phyloP scores from a whole-genome alignment of 352 stramenopile species.

The Globisporangium orthogonon region DNA sequence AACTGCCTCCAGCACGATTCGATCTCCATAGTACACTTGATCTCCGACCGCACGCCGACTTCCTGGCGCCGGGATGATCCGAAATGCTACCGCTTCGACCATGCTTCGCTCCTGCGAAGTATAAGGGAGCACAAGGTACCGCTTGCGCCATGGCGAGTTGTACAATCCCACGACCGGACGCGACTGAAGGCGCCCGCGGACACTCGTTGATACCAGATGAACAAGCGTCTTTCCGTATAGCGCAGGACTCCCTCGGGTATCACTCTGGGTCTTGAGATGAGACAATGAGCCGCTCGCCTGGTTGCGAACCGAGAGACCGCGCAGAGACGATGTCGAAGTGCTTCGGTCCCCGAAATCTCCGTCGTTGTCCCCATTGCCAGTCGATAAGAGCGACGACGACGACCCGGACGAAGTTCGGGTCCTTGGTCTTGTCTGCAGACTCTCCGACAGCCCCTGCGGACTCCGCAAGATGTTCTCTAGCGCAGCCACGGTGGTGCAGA shows the following conservation, averaged over 20 bases:
- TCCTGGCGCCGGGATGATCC: constrained; percentile 51
- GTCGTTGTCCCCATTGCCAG: constrained; percentile 25
- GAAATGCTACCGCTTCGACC: constrained; percentile 70
- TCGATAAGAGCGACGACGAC: constrained; percentile 43
- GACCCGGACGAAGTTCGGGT: constrained; percentile 41
- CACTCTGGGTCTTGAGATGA: constrained; percentile 16
- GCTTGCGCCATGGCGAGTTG: constrained; percentile 73
- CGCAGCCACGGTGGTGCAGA: constrained; percentile 55
- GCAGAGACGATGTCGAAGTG: constrained; percentile 19
- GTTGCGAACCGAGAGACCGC: constrained; percentile 5
- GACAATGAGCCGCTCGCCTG: constrained; percentile 3
- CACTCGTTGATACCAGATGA: constrained; percentile 69
- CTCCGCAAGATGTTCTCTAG: constrained; percentile 51
- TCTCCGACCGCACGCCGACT: constrained; percentile 56
- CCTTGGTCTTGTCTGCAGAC: constrained; percentile 9
- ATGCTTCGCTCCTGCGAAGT: constrained; percentile 59
- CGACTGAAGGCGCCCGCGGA: constrained; percentile 66
- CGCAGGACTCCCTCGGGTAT: constrained; percentile 26
- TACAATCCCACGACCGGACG: constrained; percentile 72
- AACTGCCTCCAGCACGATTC: constrained; percentile 62
- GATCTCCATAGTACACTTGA: constrained; percentile 72
- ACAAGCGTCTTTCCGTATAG: constrained; percentile 64
- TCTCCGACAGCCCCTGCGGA: constrained; percentile 11
- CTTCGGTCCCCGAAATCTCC: constrained; percentile 20
- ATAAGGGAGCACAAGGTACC: constrained; percentile 77